Evolutionary conservation across 805 yeast genomes (phyloP).

Genomic region (Candida nonsorbophila): DNA sequence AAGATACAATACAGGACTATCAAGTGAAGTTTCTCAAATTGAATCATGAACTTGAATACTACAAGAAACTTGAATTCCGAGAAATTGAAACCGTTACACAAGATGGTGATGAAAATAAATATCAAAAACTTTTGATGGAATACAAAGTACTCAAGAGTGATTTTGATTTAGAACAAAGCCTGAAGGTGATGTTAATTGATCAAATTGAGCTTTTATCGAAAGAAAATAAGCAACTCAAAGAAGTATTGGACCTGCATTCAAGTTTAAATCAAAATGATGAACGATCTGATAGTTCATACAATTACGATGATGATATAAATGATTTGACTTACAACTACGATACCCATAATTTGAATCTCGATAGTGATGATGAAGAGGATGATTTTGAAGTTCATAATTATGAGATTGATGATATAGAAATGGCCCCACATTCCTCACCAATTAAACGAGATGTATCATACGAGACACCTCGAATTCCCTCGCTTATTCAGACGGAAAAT

Average conservation of each 20-base stretch:
- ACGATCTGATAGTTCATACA: background rate
- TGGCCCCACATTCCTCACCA: constrained; percentile 15
- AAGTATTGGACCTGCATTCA: too few relatives aligned
- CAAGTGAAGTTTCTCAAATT: constrained; percentile 18
- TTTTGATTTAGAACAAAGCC: constrained; percentile 48
- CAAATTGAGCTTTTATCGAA: constrained; percentile 47
- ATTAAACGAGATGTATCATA: constrained; percentile 8
- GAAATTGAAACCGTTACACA: constrained; percentile 3
- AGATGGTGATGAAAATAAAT: constrained; percentile 13
- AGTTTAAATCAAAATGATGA: constrained; percentile 1
- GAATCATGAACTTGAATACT: constrained; percentile 12
- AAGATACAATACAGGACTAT: constrained; percentile 26
- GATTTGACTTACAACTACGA: constrained; percentile 10
- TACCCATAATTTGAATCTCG: constrained; percentile 19
- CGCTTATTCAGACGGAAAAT: constrained; percentile 8
- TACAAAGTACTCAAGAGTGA: constrained; percentile 42
- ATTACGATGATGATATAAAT: constrained; percentile 3
- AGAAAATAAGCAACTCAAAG: constrained; percentile 15
- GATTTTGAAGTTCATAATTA: constrained; percentile 2
- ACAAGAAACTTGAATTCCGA: constrained; percentile 9
- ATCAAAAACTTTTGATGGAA: constrained; percentile 25
- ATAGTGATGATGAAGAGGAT: constrained; percentile 11
- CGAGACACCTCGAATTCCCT: constrained; percentile 13
- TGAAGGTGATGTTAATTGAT: constrained; percentile 48
- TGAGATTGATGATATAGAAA: constrained; percentile 3